Conservation (phyloP, 2,329 filamentous ascomycete genomes). For the Didymella lethalis region DNA sequence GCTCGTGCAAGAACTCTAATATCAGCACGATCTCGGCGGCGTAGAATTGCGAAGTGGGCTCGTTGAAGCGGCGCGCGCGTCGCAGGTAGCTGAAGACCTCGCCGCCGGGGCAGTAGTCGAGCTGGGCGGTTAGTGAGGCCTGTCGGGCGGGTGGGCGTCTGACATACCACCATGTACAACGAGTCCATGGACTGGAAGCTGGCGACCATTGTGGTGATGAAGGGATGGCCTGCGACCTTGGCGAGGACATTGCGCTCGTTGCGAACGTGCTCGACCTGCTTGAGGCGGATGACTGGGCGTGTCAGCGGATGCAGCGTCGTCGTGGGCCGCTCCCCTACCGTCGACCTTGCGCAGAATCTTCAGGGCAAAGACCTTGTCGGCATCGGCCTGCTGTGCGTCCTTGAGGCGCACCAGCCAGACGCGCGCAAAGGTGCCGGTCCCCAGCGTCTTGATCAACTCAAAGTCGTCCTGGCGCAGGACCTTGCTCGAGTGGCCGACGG, state of each 20-base stretch:
- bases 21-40: conserved; percentile 84
- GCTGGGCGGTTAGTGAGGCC: conserved; percentile 50
- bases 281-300: conserved; percentile 73
- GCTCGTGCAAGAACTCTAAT: conserved; percentile 80
- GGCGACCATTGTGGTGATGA: conserved; percentile 79
- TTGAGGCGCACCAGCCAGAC: conserved; percentile 79
- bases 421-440: conserved; percentile 82
- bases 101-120: conserved; percentile 83
- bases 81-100: conserved; percentile 86
- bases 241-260: conserved; percentile 82
- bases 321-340: conserved; percentile 42
- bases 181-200: conserved; percentile 83
- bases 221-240: conserved; percentile 80
- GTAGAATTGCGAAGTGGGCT: conserved; percentile 80
- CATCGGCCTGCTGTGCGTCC: conserved; percentile 60
- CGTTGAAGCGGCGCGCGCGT: conserved; percentile 79
- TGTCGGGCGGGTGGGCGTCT: not conserved
- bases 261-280: conserved; percentile 86
- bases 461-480: conserved; percentile 67
- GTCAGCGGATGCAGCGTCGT: not conserved
- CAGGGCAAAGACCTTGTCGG: conserved; percentile 76
- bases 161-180: conserved; percentile 74
- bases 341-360: conserved; percentile 75
- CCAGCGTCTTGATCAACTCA: conserved; percentile 75
- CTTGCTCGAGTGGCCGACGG: conserved; percentile 57